phyloP scores from a whole-genome alignment of 371 early-diverging fungal species.

The Mortierella sp. region DNA sequence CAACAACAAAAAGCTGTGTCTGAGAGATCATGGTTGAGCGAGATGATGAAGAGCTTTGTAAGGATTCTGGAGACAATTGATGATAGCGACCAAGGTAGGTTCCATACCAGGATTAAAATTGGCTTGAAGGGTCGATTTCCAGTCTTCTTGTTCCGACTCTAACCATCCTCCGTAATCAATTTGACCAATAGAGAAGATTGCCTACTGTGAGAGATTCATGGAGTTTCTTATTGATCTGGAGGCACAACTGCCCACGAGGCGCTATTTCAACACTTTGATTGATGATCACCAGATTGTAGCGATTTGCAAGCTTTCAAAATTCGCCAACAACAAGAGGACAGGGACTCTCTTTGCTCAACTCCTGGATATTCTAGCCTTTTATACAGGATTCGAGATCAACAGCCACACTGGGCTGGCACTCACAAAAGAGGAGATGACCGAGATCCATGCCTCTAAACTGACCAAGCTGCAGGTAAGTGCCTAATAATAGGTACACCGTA shows the following conservation, averaged over 20 bases:
- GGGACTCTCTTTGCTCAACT: conserved; percentile 71
- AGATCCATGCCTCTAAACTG: conserved; percentile 71
- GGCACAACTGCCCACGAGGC: conserved; percentile 91
- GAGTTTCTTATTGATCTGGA: conserved; percentile 90
- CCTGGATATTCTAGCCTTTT: conserved; percentile 73
- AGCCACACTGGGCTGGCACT: conserved; percentile 86
- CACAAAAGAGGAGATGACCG: conserved; percentile 73
- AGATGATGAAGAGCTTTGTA: conserved; percentile 68
- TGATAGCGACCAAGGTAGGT: conserved; percentile 55
- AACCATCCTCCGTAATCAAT: not conserved
- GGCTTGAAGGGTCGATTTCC: not conserved
- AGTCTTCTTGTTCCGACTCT: not conserved
- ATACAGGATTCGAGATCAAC: conserved; percentile 85
- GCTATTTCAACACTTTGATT: conserved; percentile 85
- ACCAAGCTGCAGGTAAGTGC: conserved; percentile 73
- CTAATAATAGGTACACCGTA: not conserved
- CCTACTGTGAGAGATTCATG: conserved; percentile 79
- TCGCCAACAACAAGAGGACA: conserved; percentile 61
- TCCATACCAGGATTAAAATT: not conserved
- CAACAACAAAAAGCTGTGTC: conserved; percentile 63
- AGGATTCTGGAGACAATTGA: conserved; percentile 66
- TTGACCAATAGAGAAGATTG: conserved; percentile 60
- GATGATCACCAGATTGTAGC: conserved; percentile 85
- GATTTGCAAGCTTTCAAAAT: conserved; percentile 67
- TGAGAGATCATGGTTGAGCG: conserved; percentile 72